Evolutionary conservation across 495 filamentous ascomycete genomes (phyloP).

Genomic region (Cercophora samala): DNA sequence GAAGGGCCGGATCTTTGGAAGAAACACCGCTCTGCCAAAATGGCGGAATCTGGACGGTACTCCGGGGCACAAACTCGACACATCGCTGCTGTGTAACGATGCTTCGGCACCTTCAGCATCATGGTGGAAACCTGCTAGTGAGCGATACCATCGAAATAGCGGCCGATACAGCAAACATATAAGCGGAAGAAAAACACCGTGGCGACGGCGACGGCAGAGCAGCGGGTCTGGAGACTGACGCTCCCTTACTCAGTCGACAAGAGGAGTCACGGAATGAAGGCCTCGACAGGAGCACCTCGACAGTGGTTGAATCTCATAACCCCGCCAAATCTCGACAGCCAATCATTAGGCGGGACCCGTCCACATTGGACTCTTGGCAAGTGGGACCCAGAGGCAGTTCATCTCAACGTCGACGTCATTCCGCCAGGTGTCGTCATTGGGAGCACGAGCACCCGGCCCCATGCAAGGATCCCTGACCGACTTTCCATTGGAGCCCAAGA

Average conservation of each 20-base stretch:
- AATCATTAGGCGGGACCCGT: neutral
- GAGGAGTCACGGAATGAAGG: neutral
- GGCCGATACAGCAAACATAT: neutral
- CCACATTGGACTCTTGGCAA: neutral
- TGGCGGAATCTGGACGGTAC: neutral
- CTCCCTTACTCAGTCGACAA: slow-evolving; percentile 1
- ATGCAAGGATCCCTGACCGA: slow-evolving; percentile 11
- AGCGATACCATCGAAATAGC: neutral
- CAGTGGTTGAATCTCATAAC: slow-evolving; percentile 1
- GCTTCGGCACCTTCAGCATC: neutral
- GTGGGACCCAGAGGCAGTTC: slow-evolving; percentile 16
- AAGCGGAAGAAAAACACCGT: neutral
- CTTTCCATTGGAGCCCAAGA: slow-evolving; percentile 1
- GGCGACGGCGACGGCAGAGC: neutral
- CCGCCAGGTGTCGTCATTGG: slow-evolving; percentile 23
- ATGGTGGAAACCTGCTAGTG: neutral
- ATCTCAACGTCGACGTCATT: slow-evolving; percentile 25
- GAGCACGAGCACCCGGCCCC: slow-evolving; percentile 6
- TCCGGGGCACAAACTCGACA: neutral
- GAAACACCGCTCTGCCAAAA: neutral
- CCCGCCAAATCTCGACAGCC: neutral
- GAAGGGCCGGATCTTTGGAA: neutral
- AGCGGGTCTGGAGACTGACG: neutral
- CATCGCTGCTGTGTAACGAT: neutral
- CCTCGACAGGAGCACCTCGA: neutral